Base-by-base conservation (phyloP, 305 asterid species). In the Plantago coronopus region DNA sequence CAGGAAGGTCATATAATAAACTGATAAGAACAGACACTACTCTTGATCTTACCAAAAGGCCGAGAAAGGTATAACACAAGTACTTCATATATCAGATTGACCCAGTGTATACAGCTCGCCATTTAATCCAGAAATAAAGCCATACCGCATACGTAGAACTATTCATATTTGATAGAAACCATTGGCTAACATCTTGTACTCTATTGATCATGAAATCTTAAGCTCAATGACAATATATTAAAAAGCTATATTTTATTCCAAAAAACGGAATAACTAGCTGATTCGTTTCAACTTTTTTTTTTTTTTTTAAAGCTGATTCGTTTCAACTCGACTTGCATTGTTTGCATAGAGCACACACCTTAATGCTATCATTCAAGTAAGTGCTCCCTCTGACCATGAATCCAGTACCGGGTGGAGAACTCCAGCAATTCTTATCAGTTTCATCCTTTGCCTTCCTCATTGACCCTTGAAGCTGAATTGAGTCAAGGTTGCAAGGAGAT, bases 371-470 rank as follows among this genome's bases (percentile, higher is more conserved):
- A 73, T 81, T 84, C 82, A 94, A 80, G 81, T 94, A 94, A 61
- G 95, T 81, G 73, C 85, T 86, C 74, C 99, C 99, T 78, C 99
- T 82, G 75, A 94, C 73, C 97, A 83, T 81, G 82, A 94, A 94
- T 40, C 95, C 97, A 62, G 95, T 74, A 62, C 97, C 99, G 77
- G 81, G 83, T 11, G 94, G 99, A 61, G 85, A 75, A 53, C 81
- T 81, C 99, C 97, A 94, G 83, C 97, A 90, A 71, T 84, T 85
- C 64, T 73, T 77, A 74, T 86, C 95, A 66, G 66, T 69, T 60
- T 79, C 99, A 74, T 83, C 82, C 72, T 84, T 84, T 31, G 89
- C 95, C 69, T 58, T 82, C 70, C 74, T 74, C 97, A 94, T 77
- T 70, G 88, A 74, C 60, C 99, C 97, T 70, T 69, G 79, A 74